phyloP scores from a whole-genome alignment of 2,329 filamentous ascomycete genomes.

The Septoria linicola region DNA sequence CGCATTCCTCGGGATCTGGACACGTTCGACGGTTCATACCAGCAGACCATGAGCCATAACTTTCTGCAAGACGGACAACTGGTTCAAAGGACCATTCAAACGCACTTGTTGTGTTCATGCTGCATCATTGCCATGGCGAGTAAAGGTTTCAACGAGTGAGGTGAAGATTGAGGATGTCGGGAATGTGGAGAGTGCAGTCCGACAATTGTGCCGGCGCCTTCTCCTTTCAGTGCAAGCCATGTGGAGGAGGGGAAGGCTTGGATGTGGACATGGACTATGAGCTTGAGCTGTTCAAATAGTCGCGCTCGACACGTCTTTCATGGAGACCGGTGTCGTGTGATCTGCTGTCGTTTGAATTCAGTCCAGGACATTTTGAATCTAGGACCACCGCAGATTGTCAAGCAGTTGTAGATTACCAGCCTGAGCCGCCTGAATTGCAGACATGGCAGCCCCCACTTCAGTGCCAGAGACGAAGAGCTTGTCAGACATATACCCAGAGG shows the following conservation, averaged over 20 bases:
- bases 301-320: neutral
- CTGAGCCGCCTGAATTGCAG: neutral
- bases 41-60: no score
- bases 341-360: neutral
- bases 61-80: no score
- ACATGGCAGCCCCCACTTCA: neutral
- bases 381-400: no score
- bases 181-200: slow-evolving; percentile 1
- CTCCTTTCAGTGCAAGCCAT: neutral
- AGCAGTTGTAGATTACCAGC: no score
- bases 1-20: no score
- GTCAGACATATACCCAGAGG: slow-evolving; percentile 77
- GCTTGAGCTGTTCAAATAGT: slow-evolving; percentile 5
- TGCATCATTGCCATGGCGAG: no score
- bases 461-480: slow-evolving; percentile 76
- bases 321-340: neutral
- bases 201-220: slow-evolving; percentile 1
- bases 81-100: no score
- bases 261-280: neutral
- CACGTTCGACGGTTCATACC: no score
- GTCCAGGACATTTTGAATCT: no score
- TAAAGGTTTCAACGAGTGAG: no score
- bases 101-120: no score
- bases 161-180: neutral
- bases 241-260: slow-evolving; percentile 7